Evolutionary conservation across 257 asterid species (phyloP).

Genomic region (Solanum chmielewskii): DNA sequence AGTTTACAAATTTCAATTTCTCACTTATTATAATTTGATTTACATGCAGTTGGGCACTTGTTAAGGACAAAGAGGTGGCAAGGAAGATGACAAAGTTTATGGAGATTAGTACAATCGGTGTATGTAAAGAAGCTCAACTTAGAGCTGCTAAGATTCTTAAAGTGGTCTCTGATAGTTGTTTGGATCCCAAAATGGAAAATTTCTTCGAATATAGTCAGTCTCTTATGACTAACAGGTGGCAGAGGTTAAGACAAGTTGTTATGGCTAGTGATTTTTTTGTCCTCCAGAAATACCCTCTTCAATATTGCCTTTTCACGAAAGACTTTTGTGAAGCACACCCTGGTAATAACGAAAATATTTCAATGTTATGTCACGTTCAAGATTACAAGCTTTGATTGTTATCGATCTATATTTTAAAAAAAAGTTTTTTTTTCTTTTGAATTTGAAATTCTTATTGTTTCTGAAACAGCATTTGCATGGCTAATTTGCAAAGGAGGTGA

Average conservation of each 20-base stretch:
- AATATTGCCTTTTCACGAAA: constrained; percentile 37
- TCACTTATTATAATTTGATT: background rate
- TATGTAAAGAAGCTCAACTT: constrained; percentile 74
- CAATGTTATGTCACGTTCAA: too few relatives aligned
- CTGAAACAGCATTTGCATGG: constrained; percentile 76
- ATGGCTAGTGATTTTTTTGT: constrained; percentile 15
- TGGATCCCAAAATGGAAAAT: constrained; percentile 5
- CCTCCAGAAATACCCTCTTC: constrained; percentile 36
- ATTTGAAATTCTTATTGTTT: background rate
- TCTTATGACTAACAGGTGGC: constrained; percentile 58
- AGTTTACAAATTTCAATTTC: background rate
- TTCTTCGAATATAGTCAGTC: constrained; percentile 42
- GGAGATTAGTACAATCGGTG: constrained; percentile 70
- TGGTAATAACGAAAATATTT: constrained; percentile 16
- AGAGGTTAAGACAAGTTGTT: constrained; percentile 23
- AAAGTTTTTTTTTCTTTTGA: too few relatives aligned
- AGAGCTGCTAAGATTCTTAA: constrained; percentile 51
- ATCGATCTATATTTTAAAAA: too few relatives aligned
- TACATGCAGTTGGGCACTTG: constrained; percentile 78
- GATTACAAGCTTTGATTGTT: too few relatives aligned
- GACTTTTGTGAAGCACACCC: constrained; percentile 41
- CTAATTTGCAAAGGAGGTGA: constrained; percentile 37
- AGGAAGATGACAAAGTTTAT: constrained; percentile 62
- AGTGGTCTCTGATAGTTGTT: constrained; percentile 49
- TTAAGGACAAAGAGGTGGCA: constrained; percentile 50